Percentiles rank a stretch among this genome's conserved stretches.
phyloP scores from a whole-genome alignment of 768 basidiomycete genomes.

The Phaeotremella skinneri region DNA sequence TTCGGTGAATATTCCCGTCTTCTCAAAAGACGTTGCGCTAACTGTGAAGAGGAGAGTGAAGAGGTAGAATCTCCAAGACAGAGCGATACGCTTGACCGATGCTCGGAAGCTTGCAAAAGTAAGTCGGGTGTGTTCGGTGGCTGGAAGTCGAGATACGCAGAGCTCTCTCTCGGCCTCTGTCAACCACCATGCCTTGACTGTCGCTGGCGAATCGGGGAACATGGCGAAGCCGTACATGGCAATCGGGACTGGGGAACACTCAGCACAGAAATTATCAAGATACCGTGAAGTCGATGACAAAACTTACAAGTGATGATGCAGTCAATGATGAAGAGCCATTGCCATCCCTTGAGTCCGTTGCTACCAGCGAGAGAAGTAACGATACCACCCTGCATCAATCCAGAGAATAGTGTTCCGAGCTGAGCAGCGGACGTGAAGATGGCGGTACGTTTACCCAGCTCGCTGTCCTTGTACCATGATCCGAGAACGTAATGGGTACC shows the following conservation, averaged over 20 bases:
- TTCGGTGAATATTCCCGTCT: conserved; percentile 30
- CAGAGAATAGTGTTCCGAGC: conserved; percentile 22
- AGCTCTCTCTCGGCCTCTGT: conserved; percentile 54
- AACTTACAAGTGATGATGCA: conserved; percentile 1
- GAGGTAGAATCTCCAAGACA: conserved; percentile 27
- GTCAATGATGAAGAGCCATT: conserved; percentile 20
- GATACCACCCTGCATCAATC: conserved; percentile 24
- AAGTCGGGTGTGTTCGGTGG: conserved; percentile 21
- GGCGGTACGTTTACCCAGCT: conserved; percentile 69
- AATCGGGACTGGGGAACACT: conserved; percentile 57
- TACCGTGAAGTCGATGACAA: background rate
- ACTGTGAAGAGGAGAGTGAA: conserved; percentile 33
- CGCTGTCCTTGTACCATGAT: conserved; percentile 69
- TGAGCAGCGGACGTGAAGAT: conserved; percentile 55
- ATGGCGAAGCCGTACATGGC: conserved; percentile 69
- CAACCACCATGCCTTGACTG: conserved; percentile 59
- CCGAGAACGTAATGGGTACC: conserved; percentile 69
- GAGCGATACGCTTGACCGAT: conserved; percentile 18
- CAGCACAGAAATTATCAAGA: background rate
- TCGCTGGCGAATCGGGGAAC: conserved; percentile 69
- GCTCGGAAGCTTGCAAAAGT: conserved; percentile 16
- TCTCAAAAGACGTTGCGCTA: conserved; percentile 30
- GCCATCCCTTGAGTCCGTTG: conserved; percentile 20
- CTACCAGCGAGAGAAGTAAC: conserved; percentile 10
- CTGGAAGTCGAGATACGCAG: conserved; percentile 28